Conservation (phyloP, 2,329 filamentous ascomycete genomes). For the Aspergillus felis region DNA sequence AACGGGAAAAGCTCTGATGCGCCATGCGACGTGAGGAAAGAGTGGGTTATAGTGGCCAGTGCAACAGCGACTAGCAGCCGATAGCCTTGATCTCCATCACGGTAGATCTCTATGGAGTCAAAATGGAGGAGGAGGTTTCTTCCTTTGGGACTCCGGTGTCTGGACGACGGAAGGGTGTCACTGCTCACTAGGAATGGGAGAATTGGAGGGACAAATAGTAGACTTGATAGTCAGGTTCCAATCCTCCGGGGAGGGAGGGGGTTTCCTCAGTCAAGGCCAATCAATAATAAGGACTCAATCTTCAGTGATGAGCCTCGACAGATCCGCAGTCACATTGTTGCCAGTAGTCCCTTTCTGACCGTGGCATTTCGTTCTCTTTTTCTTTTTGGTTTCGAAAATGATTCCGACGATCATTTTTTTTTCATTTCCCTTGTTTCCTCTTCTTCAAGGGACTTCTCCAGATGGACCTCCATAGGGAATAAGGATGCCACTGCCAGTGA, state of each 20-base stretch:
- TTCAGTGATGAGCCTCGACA: constrained; percentile 5
- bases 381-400: not conserved
- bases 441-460: constrained; percentile 11
- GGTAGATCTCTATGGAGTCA: constrained; percentile 23
- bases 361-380: not conserved
- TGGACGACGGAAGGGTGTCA: constrained; percentile 1
- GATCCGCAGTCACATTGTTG: constrained; percentile 2
- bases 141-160: constrained; percentile 3
- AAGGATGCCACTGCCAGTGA: constrained; percentile 25
- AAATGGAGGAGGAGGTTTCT: constrained; percentile 3
- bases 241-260: constrained; percentile 14
- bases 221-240: constrained; percentile 6
- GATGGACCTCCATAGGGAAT: not conserved
- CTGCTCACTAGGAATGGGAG: constrained; percentile 1
- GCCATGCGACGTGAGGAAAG: constrained; percentile 10
- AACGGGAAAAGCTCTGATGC: constrained; percentile 10
- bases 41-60: constrained; percentile 25
- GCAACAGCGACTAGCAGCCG: constrained; percentile 29
- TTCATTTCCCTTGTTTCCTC: constrained; percentile 10
- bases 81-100: constrained; percentile 35
- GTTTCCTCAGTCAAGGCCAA: constrained; percentile 4
- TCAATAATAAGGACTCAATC: constrained; percentile 12
- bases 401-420: not conserved
- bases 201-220: constrained; percentile 12
- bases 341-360: constrained; percentile 4